Conservation (phyloP, 2,329 filamentous ascomycete species). For the Venturia oleaginea region DNA sequence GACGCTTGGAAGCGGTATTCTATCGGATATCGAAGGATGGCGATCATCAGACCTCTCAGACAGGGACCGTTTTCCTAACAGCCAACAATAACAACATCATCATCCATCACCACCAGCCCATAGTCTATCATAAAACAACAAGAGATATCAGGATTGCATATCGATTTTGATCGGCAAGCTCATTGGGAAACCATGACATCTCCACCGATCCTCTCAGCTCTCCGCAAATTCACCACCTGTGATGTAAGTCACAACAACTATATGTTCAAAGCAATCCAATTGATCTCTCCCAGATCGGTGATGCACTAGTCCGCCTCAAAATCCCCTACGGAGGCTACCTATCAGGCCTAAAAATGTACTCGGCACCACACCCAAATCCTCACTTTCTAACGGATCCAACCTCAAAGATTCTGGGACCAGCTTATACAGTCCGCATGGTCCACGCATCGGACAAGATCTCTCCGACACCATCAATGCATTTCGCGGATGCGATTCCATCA, state of each 20-base stretch:
- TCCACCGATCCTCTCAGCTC: background rate
- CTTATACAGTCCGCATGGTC: conserved; percentile 23
- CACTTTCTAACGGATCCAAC: background rate
- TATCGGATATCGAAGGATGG: no score
- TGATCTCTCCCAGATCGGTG: conserved; percentile 22
- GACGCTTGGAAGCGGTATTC: no score
- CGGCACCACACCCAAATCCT: conserved; percentile 3
- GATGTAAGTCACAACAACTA: background rate
- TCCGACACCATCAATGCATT: conserved; percentile 26
- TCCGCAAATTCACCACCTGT: conserved; percentile 1
- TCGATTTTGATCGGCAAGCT: background rate
- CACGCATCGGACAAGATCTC: conserved; percentile 23
- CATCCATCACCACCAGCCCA: no score
- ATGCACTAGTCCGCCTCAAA: conserved; percentile 28
- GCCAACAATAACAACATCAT: no score
- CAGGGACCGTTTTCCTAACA: no score
- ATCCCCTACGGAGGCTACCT: conserved; percentile 28
- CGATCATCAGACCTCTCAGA: no score
- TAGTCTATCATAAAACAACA: no score
- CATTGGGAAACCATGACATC: background rate
- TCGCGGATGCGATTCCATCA: conserved; percentile 27
- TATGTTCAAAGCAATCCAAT: background rate
- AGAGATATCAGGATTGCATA: no score
- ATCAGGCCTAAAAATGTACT: conserved; percentile 25
- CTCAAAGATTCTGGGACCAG: conserved; percentile 15